Percentiles rank a stretch among this genome's conserved stretches.
phyloP scores from a whole-genome alignment of 345 rosid genomes.

The Citrus inodora region DNA sequence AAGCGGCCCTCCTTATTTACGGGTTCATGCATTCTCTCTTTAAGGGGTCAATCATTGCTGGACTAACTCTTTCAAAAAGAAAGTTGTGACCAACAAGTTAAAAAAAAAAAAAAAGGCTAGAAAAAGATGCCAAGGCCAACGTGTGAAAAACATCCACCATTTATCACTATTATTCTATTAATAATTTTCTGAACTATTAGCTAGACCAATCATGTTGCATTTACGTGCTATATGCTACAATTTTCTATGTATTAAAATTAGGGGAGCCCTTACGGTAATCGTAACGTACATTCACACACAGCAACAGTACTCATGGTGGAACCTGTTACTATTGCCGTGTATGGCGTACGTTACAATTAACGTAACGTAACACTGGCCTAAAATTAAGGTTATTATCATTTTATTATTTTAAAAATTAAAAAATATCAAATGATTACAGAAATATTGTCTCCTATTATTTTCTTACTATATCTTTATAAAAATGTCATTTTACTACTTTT shows the following conservation, averaged over 20 bases:
- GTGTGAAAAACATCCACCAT: background rate
- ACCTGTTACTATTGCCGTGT: no score
- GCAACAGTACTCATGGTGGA: no score
- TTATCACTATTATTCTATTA: background rate
- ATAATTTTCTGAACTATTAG: background rate
- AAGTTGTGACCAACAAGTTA: background rate
- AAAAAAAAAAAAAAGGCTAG: background rate
- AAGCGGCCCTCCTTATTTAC: constrained; percentile 2
- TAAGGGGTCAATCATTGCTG: background rate
- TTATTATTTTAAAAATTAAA: no score
- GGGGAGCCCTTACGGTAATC: no score
- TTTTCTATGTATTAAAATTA: background rate
- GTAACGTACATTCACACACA: no score
- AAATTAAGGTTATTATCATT: background rate
- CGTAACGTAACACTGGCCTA: no score
- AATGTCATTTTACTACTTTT: no score
- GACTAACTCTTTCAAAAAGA: background rate
- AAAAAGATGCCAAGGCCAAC: background rate
- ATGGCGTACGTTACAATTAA: no score
- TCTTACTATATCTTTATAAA: no score
- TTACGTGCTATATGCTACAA: background rate
- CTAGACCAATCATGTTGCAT: background rate
- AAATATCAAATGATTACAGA: no score
- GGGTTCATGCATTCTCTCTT: constrained; percentile 9
- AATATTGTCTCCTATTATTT: no score